Evolutionary conservation across 1,284 basidiomycete species (phyloP).

Genomic region (Spongiforma sp.): DNA sequence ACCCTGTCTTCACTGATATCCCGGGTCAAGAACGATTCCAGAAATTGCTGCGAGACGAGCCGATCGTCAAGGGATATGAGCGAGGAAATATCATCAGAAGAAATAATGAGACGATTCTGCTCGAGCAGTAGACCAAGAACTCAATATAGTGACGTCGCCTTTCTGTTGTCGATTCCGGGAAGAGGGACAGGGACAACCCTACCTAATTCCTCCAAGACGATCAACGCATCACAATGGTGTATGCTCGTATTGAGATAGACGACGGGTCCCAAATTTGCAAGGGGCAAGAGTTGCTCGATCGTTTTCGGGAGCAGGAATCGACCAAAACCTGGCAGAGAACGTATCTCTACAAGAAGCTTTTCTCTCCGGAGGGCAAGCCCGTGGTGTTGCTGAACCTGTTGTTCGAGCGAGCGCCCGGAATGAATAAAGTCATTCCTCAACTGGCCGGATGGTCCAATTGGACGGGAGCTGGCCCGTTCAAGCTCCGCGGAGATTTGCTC

Average conservation of each 20-base stretch:
- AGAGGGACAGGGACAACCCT: background rate
- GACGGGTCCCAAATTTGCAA: background rate
- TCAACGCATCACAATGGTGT: background rate
- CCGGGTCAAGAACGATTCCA: background rate
- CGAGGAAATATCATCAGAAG: background rate
- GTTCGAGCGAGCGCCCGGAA: background rate
- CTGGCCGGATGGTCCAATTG: background rate
- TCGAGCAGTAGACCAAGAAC: background rate
- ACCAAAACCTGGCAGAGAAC: background rate
- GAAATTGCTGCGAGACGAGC: background rate
- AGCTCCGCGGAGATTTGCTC: background rate
- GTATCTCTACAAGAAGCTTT: background rate
- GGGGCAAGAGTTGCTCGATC: background rate
- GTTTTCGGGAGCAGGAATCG: slow-evolving; percentile 1
- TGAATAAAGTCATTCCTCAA: background rate
- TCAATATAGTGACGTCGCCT: background rate
- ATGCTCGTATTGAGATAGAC: background rate
- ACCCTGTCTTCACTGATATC: too few relatives aligned
- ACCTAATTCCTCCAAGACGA: background rate
- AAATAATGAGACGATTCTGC: background rate
- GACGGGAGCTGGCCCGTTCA: background rate
- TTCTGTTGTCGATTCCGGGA: background rate
- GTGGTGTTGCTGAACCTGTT: background rate
- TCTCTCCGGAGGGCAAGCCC: background rate
- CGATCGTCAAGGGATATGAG: background rate